Evolutionary conservation across 345 rosid species (phyloP).

Genomic region (Lepidium sativum): DNA sequence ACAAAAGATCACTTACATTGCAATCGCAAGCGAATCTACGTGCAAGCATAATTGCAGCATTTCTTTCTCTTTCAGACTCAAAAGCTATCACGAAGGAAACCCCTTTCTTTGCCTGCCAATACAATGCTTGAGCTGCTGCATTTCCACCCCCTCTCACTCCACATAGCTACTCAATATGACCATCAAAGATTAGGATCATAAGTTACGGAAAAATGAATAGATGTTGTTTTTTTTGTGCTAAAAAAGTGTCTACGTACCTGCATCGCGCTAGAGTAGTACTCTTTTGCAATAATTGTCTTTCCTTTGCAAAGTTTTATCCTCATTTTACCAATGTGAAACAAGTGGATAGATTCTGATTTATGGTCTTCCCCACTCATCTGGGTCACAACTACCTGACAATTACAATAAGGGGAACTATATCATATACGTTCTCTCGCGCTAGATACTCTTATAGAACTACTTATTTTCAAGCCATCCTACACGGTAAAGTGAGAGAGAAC

Average conservation of each 20-base stretch:
- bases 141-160: slow-evolving; percentile 99
- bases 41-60: slow-evolving; percentile 89
- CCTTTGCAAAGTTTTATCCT: slow-evolving; percentile 90
- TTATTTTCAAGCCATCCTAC: background rate
- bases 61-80: slow-evolving; percentile 82
- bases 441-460: background rate
- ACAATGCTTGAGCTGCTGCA: slow-evolving; percentile 89
- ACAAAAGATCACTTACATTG: slow-evolving; percentile 43
- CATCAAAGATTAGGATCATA: background rate
- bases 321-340: slow-evolving; percentile 90
- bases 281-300: slow-evolving; percentile 62
- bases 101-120: slow-evolving; percentile 82
- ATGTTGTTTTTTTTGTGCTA: background rate
- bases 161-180: slow-evolving; percentile 48
- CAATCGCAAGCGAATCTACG: slow-evolving; percentile 91
- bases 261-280: slow-evolving; percentile 80
- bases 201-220: background rate
- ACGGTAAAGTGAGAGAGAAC: background rate
- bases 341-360: slow-evolving; percentile 71
- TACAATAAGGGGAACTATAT: background rate
- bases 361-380: slow-evolving; percentile 68
- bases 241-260: slow-evolving; percentile 39
- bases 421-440: background rate
- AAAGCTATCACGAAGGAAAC: slow-evolving; percentile 73
- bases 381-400: slow-evolving; percentile 62